Evolutionary conservation across 257 asterid genomes (phyloP).

Genomic region (Nicotiana knightiana): DNA sequence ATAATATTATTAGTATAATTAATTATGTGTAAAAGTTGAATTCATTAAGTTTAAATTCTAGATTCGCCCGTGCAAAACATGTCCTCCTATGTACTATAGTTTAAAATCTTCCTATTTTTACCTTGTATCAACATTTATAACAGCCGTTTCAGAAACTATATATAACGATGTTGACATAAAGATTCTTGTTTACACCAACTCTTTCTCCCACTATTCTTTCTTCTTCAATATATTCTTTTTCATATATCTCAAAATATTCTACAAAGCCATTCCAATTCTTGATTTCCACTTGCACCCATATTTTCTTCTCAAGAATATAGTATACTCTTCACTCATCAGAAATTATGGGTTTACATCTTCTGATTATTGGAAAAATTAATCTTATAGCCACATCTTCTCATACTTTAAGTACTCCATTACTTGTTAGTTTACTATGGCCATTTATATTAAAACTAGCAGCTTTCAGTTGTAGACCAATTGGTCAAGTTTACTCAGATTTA

Average conservation of each 20-base stretch:
- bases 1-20: no score
- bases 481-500: background rate
- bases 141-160: background rate
- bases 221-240: background rate
- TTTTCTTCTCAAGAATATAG: background rate
- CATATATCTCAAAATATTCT: background rate
- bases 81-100: no score
- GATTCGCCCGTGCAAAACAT: no score
- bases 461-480: conserved; percentile 4
- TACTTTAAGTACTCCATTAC: background rate
- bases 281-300: background rate
- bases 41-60: no score
- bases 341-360: background rate
- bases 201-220: background rate
- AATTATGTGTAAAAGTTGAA: no score
- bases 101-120: no score
- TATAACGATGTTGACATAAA: background rate
- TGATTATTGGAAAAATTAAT: background rate
- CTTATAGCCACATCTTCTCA: background rate
- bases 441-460: background rate
- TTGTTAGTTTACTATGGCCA: conserved; percentile 2
- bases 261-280: background rate
- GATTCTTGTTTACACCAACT: background rate
- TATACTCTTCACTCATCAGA: background rate
- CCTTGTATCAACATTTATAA: background rate